Evolutionary conservation across 2,329 filamentous ascomycete genomes (phyloP).

Genomic region (Dothistroma pini): DNA sequence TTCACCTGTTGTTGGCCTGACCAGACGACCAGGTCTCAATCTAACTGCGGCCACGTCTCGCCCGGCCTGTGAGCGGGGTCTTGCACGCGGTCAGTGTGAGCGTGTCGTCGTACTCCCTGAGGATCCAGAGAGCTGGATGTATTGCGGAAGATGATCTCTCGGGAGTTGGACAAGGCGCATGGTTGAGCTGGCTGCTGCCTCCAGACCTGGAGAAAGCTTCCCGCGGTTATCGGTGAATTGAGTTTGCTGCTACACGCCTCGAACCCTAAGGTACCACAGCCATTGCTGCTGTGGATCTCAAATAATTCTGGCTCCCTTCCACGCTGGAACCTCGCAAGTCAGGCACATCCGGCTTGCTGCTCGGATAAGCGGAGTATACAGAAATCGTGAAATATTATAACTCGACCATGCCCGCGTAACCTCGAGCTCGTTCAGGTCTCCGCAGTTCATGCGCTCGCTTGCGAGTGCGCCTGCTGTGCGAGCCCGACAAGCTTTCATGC

Average conservation of each 20-base stretch:
- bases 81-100: background rate
- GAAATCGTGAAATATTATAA: background rate
- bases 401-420: background rate
- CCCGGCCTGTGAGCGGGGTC: slow-evolving; percentile 7
- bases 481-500: background rate
- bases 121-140: slow-evolving; percentile 15
- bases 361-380: background rate
- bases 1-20: background rate
- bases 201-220: slow-evolving; percentile 19
- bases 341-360: background rate
- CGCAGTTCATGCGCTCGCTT: background rate
- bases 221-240: slow-evolving; percentile 3
- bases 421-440: background rate
- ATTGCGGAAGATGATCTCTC: slow-evolving; percentile 19
- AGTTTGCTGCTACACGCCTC: background rate
- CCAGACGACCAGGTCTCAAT: slow-evolving; percentile 2
- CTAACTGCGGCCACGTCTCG: slow-evolving; percentile 1
- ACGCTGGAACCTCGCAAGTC: background rate
- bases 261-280: background rate
- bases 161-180: background rate
- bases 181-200: background rate
- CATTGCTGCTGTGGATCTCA: background rate
- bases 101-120: background rate
- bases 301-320: background rate
- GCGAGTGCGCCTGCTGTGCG: background rate